These are phyloP conservation scores for Lipomyces oligophaga DNA, from an alignment of 805 yeast species.

Conservation along the genomic window DNA sequence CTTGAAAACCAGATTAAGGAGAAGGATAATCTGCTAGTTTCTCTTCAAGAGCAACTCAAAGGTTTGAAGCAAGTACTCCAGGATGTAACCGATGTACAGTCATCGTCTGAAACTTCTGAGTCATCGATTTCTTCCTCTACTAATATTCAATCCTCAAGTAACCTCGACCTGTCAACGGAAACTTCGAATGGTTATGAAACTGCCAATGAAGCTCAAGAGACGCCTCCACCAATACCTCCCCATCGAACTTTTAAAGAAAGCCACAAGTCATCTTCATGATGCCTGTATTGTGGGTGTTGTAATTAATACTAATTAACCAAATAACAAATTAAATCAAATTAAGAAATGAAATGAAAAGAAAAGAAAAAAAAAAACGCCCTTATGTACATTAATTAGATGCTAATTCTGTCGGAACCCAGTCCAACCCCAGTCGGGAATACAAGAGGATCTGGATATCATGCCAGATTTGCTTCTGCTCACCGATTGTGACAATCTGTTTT, in stretches of 20 bases:
- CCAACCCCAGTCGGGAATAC: slow-evolving; percentile 55
- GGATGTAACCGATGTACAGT: slow-evolving; percentile 24
- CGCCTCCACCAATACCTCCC: too few species aligned
- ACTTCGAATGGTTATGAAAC: not conserved
- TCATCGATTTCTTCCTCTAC: slow-evolving; percentile 1
- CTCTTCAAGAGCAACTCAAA: slow-evolving; percentile 58
- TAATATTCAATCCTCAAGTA: too few species aligned
- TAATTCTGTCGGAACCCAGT: slow-evolving; percentile 46
- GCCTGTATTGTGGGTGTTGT: too few species aligned
- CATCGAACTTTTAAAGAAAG: too few species aligned
- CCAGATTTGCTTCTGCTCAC: slow-evolving; percentile 61
- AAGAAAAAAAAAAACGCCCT: too few species aligned
- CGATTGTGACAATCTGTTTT: slow-evolving; percentile 42
- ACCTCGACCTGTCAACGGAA: not conserved
- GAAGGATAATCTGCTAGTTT: slow-evolving; percentile 58
- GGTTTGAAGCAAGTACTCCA: slow-evolving; percentile 52
- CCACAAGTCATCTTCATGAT: too few species aligned
- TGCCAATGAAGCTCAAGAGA: too few species aligned
- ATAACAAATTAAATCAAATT: too few species aligned
- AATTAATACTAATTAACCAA: too few species aligned
- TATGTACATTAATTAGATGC: too few species aligned
- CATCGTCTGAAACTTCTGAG: not conserved
- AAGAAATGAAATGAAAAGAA: too few species aligned
- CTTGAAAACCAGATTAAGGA: slow-evolving; percentile 42
- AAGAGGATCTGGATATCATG: slow-evolving; percentile 58